Evolutionary conservation across 2,329 filamentous ascomycete species (phyloP), one percentile per base, ranked within the genome.

Genomic region (Stachybotrys chlorohalonatus): DNA sequence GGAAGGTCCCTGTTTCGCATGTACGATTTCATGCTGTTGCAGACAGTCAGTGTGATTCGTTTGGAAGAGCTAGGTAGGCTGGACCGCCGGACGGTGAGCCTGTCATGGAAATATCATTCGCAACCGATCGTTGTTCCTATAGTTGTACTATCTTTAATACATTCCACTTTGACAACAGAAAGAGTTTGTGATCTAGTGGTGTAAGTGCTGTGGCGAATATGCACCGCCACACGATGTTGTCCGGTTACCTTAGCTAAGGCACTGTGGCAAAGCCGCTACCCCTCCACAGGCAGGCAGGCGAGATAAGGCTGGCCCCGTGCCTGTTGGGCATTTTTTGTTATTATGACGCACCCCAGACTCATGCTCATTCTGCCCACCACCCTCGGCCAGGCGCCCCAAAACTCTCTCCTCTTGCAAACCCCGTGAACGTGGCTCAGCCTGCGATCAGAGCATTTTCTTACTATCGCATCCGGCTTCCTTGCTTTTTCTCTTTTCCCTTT

Each of bases 331-430:
- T 42, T 42, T 42, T 39, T 13, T 42, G 8, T 42, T 42, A 13
- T 42, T 42, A 42, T 56, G 55, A 56, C 55, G 51, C 51, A 52
- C 36, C 36, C 2, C 36, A 42, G 36, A 24, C 24, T 42, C 6
- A 5, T 9, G 36, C 9, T 42, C 36, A 42, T 42, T 5, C 36
- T 13, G 13, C 36, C 36, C 36, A 42, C 36, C 13, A 42, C 36
- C 6, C 8, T 9, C 36, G 9, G 9, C 13, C 36, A 42, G 9
- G 36, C 8, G 36, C n/a, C 42, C 31, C 24, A 11, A 36, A 45
- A 36, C 42, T 47, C 51, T 30, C 51, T 30, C 51, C 51, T 46
- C 39, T 8, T 52, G 17, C 51, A 47, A 39, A 24, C 2, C 24
- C 13, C 36, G 36, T 42, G 36, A 42, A 42, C 36, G 36, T 42